Conservation (phyloP, 345 rosid species). For the Trapa incisa region DNA sequence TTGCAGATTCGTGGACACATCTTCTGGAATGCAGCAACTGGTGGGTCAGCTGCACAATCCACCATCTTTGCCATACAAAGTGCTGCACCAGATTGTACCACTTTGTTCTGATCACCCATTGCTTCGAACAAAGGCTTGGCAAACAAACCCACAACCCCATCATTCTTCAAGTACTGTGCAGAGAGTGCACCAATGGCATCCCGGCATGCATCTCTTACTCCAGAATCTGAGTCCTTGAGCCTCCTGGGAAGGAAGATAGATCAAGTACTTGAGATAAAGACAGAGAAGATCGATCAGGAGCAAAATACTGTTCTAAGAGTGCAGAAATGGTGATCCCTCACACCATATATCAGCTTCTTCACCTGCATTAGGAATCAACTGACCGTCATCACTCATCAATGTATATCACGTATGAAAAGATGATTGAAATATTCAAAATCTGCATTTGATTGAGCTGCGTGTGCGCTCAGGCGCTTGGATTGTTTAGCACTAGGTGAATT, state of each 20-base stretch:
- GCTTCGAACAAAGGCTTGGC: constrained; percentile 88
- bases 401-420: too few relatives aligned
- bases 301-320: too few relatives aligned
- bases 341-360: too few relatives aligned
- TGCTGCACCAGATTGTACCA: constrained; percentile 84
- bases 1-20: constrained; percentile 84
- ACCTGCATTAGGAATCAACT: too few relatives aligned
- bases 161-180: constrained; percentile 52
- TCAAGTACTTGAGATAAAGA: background rate
- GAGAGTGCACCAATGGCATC: constrained; percentile 71
- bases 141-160: constrained; percentile 52
- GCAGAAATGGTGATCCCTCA: too few relatives aligned
- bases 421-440: too few relatives aligned
- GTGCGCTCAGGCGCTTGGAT: too few relatives aligned
- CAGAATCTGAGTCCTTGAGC: constrained; percentile 77
- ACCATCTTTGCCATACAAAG: constrained; percentile 86
- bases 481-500: too few relatives aligned
- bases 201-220: constrained; percentile 85
- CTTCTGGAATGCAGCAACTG: constrained; percentile 60
- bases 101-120: constrained; percentile 94
- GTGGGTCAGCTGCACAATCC: constrained; percentile 55
- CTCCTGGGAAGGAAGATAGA: constrained; percentile 14
- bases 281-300: too few relatives aligned
- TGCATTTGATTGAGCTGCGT: too few relatives aligned
- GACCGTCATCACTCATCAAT: too few relatives aligned